Base-by-base conservation (phyloP, 1,284 basidiomycete species). In the Fomitopsis pinicola region DNA sequence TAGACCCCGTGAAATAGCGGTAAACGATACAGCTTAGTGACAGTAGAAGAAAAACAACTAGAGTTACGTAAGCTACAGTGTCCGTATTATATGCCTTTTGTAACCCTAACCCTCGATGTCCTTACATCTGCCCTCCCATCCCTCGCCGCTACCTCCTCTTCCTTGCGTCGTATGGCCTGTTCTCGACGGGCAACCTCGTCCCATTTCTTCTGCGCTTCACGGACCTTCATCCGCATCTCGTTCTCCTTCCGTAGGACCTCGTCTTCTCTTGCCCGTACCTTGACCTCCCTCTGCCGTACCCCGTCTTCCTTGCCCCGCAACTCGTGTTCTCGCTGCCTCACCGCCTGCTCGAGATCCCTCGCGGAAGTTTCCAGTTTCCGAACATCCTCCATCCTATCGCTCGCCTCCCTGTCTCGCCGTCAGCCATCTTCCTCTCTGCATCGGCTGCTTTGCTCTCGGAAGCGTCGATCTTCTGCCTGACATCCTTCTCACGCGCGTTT, bases 351-450 rank as follows among this genome's bases (percentile, higher is more conserved):
- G 42, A 63, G 66, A 14, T 58, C 55, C 56, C 54, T 66, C 3
- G 60, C 63, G 55, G 71, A 69, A 50, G 71, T 71, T 60, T 70
- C 69, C 42, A 61, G 66, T 17, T 58, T 55, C 57, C 55, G 66
- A 3, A 60, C 63, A 57, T 71, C 68, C 57, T 70, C 67, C 60
- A 67, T 62, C 53, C 55, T 60, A 42, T 44, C 33, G 42, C 57
- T 55, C 33, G 59, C 67, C 36, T 66, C 69, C 48, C 45, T 45
- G 19, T 59, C 57, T 55, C 38, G 38, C 61, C 64, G 56, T 68
- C 66, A 45, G 69, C 69, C 61, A 67, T 70, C 58, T 64, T 68
- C 57, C 57, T 61, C 65, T 65, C 62, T 38, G 67, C 64, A 60
- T 71, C 67, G 61, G 70, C 62, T 53, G 63, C 62, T 22, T 63